phyloP scores from a whole-genome alignment of 257 asterid species.

The Ocimum tenuiflorum region DNA sequence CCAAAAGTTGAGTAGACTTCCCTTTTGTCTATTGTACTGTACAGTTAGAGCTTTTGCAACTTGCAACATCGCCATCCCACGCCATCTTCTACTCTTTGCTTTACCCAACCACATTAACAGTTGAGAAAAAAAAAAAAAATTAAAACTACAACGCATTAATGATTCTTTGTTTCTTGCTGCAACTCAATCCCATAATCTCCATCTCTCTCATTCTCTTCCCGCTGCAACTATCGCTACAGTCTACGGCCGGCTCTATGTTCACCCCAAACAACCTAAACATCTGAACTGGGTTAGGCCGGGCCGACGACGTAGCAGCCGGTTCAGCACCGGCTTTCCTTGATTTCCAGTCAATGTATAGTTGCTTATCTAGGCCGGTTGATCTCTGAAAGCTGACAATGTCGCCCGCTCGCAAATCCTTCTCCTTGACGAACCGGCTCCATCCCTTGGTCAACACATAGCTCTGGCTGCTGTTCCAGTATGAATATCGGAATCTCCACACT shows the following conservation, averaged over 20 bases:
- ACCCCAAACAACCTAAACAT: conserved; percentile 48
- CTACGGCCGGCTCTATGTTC: neutral
- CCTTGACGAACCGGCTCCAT: conserved; percentile 73
- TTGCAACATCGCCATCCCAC: conserved; percentile 31
- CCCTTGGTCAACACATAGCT: conserved; percentile 68
- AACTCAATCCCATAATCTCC: conserved; percentile 32
- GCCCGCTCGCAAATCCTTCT: conserved; percentile 46
- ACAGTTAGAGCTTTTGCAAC: conserved; percentile 35
- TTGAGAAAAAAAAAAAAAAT: neutral
- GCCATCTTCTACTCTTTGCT: conserved; percentile 17
- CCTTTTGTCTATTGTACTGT: conserved; percentile 24
- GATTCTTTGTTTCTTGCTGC: conserved; percentile 42
- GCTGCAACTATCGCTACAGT: conserved; percentile 1
- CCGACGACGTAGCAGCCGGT: neutral
- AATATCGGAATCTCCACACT: conserved; percentile 61
- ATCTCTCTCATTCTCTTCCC: conserved; percentile 40
- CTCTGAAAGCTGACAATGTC: conserved; percentile 46
- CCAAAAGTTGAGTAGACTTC: conserved; percentile 19
- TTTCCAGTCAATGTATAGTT: conserved; percentile 46
- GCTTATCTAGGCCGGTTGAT: conserved; percentile 36
- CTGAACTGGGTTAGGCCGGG: conserved; percentile 23
- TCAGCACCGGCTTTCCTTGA: neutral
- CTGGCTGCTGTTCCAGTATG: conserved; percentile 70
- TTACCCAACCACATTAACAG: neutral
- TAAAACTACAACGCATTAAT: conserved; percentile 30